Conservation (phyloP, 345 rosid species). For the Lumnitzera racemosa region DNA sequence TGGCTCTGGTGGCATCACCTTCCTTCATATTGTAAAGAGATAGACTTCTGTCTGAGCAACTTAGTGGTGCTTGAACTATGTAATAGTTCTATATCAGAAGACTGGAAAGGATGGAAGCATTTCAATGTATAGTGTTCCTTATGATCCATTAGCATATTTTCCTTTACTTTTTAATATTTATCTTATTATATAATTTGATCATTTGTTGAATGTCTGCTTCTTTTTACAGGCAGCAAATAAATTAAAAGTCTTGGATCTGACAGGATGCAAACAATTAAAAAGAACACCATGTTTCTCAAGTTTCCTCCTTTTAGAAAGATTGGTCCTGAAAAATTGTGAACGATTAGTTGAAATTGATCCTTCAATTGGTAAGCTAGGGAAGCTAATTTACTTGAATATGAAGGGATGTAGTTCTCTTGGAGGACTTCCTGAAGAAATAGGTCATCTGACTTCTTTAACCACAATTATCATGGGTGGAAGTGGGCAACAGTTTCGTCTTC, state of each 20-base stretch:
- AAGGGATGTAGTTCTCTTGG: conserved; percentile 3
- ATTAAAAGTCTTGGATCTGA: conserved; percentile 7
- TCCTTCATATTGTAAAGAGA: too few relatives aligned
- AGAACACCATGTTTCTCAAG: not conserved
- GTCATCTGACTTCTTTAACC: not conserved
- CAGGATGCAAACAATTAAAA: conserved; percentile 1
- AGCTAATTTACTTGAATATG: not conserved
- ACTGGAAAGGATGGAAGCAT: not conserved
- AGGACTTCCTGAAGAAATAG: not conserved
- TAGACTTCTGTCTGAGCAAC: too few relatives aligned
- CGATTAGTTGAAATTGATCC: not conserved
- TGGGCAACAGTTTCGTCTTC: too few relatives aligned
- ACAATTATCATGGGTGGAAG: not conserved
- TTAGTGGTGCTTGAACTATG: too few relatives aligned
- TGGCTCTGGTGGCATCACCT: too few relatives aligned
- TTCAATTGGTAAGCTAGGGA: conserved; percentile 10
- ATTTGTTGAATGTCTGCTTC: not conserved
- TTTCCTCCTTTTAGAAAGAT: not conserved
- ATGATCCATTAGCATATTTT: not conserved
- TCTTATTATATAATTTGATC: too few relatives aligned
- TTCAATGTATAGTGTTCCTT: not conserved
- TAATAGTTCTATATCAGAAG: too few relatives aligned
- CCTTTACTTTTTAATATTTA: not conserved
- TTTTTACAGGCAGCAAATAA: conserved; percentile 4
- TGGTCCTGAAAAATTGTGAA: conserved; percentile 6